These are phyloP conservation scores for Rhynchospora breviuscula DNA, from an alignment of 176 grass and related monocot genomes.

Conservation along the genomic window DNA sequence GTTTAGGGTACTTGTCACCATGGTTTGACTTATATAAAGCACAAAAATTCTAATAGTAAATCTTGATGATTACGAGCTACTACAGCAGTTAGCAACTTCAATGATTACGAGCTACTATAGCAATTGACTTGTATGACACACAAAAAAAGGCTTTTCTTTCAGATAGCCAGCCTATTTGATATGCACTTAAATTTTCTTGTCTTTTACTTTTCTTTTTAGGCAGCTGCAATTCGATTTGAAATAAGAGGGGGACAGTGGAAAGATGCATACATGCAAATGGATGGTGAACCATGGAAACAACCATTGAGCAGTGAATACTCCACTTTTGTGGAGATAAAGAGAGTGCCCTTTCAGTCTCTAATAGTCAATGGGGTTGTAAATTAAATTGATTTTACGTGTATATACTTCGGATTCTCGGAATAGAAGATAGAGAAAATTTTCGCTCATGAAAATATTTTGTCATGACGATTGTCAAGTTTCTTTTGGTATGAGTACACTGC, in stretches of 20 bases:
- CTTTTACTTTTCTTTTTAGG: slow-evolving; percentile 43
- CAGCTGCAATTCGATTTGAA: slow-evolving; percentile 77
- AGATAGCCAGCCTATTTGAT: not conserved
- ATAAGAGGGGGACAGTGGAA: slow-evolving; percentile 85
- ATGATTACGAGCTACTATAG: not conserved
- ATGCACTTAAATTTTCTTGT: not conserved
- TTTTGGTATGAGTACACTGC: not conserved
- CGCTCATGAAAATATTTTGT: not conserved
- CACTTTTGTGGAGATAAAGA: slow-evolving; percentile 85
- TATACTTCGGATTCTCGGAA: not conserved
- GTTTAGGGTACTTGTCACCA: not conserved
- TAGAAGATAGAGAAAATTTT: not conserved
- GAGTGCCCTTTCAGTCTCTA: slow-evolving; percentile 68
- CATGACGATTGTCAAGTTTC: not conserved
- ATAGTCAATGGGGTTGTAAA: slow-evolving; percentile 48
- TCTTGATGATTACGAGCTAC: not conserved
- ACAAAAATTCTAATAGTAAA: not conserved
- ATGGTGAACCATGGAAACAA: slow-evolving; percentile 98
- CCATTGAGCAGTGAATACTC: slow-evolving; percentile 58
- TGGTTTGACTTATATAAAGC: not conserved
- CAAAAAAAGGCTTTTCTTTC: not conserved
- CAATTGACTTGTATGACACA: not conserved
- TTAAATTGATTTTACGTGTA: slow-evolving; percentile 9
- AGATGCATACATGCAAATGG: slow-evolving; percentile 96
- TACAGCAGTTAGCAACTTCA: not conserved